Conservation (phyloP, 2,329 filamentous ascomycete genomes). For the Epichloe elymi region DNA sequence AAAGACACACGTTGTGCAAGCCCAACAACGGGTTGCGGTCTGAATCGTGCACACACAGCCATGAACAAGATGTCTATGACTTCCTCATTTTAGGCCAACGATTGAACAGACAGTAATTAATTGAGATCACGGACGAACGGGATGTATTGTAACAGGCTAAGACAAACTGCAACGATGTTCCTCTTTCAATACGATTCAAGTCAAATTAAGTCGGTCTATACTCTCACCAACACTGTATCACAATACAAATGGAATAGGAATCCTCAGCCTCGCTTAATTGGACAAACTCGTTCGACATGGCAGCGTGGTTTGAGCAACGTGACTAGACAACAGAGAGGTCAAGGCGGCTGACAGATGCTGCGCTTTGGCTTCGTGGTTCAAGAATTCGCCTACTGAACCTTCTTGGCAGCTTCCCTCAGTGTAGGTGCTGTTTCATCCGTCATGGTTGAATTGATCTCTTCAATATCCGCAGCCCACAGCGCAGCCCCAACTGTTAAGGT, state of each 20-base stretch:
- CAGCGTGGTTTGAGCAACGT: background rate
- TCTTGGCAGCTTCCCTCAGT: slow-evolving; percentile 35
- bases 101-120: background rate
- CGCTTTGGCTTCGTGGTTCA: background rate
- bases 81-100: background rate
- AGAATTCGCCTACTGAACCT: slow-evolving; percentile 19
- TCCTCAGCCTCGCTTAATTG: background rate
- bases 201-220: background rate
- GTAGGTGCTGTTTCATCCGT: slow-evolving; percentile 35
- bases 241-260: background rate
- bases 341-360: background rate
- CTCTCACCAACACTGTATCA: background rate
- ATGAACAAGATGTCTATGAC: background rate
- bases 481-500: slow-evolving; percentile 60
- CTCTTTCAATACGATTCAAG: background rate
- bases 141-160: background rate
- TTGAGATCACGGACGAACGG: background rate
- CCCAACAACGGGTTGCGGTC: background rate
- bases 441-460: slow-evolving; percentile 40
- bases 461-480: slow-evolving; percentile 85
- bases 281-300: background rate
- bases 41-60: background rate
- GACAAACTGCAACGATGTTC: background rate
- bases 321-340: background rate
- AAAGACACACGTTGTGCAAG: background rate